A percentile compares a stretch with the other conserved stretches of the same genome.
phyloP scores from a whole-genome alignment of 495 filamentous ascomycete genomes.

The Aspergillus nanangensis region DNA sequence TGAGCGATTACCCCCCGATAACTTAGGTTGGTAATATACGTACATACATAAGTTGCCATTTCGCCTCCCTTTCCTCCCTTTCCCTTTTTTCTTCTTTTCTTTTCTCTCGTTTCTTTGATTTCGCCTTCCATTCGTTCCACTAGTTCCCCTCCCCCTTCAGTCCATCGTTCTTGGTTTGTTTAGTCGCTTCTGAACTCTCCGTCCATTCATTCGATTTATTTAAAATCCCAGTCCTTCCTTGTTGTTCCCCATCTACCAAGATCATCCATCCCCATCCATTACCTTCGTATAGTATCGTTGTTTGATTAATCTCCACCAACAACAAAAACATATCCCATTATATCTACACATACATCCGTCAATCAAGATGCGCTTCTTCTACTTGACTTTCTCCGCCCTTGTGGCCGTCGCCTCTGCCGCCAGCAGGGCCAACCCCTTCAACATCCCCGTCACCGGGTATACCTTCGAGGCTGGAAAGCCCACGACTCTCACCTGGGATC shows the following conservation, averaged over 20 bases:
- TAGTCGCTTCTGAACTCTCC: background rate
- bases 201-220: background rate
- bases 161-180: constrained; percentile 5
- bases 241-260: background rate
- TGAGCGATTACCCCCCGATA: too few species aligned
- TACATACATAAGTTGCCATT: too few species aligned
- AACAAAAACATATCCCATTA: too few species aligned
- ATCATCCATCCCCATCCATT: too few species aligned
- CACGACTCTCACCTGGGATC: constrained; percentile 52
- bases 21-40: too few species aligned
- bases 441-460: constrained; percentile 40
- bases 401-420: constrained; percentile 33
- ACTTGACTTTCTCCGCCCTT: constrained; percentile 32
- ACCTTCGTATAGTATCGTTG: too few species aligned
- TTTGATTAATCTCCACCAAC: too few species aligned
- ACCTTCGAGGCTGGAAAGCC: constrained; percentile 45
- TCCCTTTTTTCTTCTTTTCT: constrained; percentile 7
- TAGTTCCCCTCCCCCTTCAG: constrained; percentile 8
- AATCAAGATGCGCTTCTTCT: constrained; percentile 41
- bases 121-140: constrained; percentile 7
- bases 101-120: constrained; percentile 6
- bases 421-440: constrained; percentile 50
- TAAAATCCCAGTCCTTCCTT: background rate
- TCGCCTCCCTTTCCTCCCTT: constrained; percentile 4
- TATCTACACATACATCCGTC: too few species aligned